phyloP scores from a whole-genome alignment of 1,284 basidiomycete genomes.

The Malassezia brasiliensis region DNA sequence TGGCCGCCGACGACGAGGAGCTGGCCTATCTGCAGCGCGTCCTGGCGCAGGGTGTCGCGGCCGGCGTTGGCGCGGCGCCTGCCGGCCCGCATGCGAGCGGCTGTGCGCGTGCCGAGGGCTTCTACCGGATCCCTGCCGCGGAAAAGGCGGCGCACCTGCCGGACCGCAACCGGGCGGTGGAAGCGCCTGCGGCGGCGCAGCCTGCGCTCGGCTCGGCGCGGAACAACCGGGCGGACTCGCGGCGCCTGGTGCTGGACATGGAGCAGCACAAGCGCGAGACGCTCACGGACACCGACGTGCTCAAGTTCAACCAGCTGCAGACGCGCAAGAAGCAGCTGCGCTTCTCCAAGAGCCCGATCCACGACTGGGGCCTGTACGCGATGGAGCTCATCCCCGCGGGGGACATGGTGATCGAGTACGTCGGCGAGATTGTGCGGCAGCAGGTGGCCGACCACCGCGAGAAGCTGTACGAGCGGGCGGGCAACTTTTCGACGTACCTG shows the following conservation, averaged over 20 bases:
- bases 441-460: conserved; percentile 94
- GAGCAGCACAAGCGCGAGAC: conserved; percentile 73
- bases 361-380: conserved; percentile 77
- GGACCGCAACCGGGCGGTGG: conserved; percentile 55
- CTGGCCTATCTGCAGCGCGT: conserved; percentile 71
- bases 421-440: conserved; percentile 89
- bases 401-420: conserved; percentile 99
- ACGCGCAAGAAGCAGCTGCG: conserved; percentile 95
- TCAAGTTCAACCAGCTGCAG: conserved; percentile 98
- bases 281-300: conserved; percentile 53
- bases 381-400: conserved; percentile 67
- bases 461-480: conserved; percentile 83
- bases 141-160: conserved; percentile 78
- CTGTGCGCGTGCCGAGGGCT: conserved; percentile 82
- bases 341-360: conserved; percentile 90
- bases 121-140: conserved; percentile 81
- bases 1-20: conserved; percentile 85
- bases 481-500: conserved; percentile 45
- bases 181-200: conserved; percentile 26
- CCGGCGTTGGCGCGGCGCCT: conserved; percentile 5
- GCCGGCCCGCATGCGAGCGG: conserved; percentile 58
- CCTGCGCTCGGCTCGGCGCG: conserved; percentile 65
- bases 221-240: conserved; percentile 86
- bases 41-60: conserved; percentile 48
- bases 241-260: conserved; percentile 80